Evolutionary conservation across 2,329 filamentous ascomycete genomes (phyloP).

Genomic region (Akanthomyces lecanii): DNA sequence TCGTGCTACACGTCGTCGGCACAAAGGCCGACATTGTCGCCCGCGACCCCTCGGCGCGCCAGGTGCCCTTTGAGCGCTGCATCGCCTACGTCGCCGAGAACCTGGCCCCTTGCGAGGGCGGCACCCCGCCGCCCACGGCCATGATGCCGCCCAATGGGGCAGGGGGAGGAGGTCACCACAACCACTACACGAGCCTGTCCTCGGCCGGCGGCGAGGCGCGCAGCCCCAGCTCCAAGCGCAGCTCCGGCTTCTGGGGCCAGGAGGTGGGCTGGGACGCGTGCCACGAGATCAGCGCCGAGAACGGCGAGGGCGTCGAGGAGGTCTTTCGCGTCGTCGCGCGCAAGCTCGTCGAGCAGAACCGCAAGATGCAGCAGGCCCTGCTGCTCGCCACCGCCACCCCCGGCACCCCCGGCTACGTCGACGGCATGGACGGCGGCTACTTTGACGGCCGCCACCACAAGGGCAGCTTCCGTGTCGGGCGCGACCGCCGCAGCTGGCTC

Average conservation of each 20-base stretch:
- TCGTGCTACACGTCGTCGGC: slow-evolving; percentile 90
- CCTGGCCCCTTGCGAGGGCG: slow-evolving; percentile 65
- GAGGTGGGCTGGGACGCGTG: slow-evolving; percentile 96
- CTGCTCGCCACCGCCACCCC: slow-evolving; percentile 51
- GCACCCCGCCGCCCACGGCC: slow-evolving; percentile 64
- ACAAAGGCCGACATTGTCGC: slow-evolving; percentile 91
- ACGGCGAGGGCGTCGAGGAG: slow-evolving; percentile 92
- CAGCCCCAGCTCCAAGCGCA: slow-evolving; percentile 60
- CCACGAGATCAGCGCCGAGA: slow-evolving; percentile 93
- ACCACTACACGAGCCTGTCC: slow-evolving; percentile 24
- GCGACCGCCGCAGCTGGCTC: slow-evolving; percentile 56
- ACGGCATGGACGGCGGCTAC: slow-evolving; percentile 44
- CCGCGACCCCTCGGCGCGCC: slow-evolving; percentile 69
- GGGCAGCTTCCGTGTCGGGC: slow-evolving; percentile 53
- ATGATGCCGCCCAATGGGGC: slow-evolving; percentile 22
- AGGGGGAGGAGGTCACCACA: slow-evolving; percentile 16
- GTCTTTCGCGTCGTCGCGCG: slow-evolving; percentile 72
- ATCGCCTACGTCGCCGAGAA: slow-evolving; percentile 95
- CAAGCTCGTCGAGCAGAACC: slow-evolving; percentile 61
- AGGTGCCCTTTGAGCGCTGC: slow-evolving; percentile 91
- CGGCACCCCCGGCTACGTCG: slow-evolving; percentile 44
- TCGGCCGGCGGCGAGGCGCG: slow-evolving; percentile 42
- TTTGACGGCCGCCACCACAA: slow-evolving; percentile 47
- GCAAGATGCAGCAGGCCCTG: slow-evolving; percentile 57
- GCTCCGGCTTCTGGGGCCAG: slow-evolving; percentile 81